Evolutionary conservation across 768 basidiomycete genomes (phyloP).

Genomic region (Panaeolus cyanescens): DNA sequence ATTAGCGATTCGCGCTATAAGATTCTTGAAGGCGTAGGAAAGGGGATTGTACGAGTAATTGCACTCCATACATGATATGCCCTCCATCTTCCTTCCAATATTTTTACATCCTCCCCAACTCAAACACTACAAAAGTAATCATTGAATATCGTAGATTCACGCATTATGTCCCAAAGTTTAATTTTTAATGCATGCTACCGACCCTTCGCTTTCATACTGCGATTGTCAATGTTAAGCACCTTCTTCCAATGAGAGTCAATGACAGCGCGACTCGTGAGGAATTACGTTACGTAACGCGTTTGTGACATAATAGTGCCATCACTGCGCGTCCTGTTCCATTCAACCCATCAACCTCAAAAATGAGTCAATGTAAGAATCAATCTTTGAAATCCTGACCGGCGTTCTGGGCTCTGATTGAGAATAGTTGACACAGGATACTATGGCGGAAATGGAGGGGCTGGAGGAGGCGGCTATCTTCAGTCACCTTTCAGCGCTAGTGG

Average conservation of each 20-base stretch:
- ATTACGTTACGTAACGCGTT: conserved; percentile 22
- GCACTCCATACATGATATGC: conserved; percentile 3
- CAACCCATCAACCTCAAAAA: conserved; percentile 10
- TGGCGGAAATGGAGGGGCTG: conserved; percentile 31
- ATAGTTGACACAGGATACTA: conserved; percentile 39
- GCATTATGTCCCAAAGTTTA: neutral
- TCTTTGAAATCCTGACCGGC: neutral
- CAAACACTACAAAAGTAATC: conserved; percentile 2
- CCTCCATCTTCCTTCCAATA: too few relatives aligned
- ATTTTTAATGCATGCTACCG: neutral
- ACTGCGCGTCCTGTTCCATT: neutral
- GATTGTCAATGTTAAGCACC: too few relatives aligned
- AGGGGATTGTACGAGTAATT: conserved; percentile 59
- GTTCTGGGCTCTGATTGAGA: neutral
- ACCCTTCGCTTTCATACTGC: too few relatives aligned
- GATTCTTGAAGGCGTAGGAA: conserved; percentile 69
- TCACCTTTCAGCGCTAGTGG: conserved; percentile 60
- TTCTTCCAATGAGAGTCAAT: too few relatives aligned
- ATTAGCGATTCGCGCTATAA: conserved; percentile 71
- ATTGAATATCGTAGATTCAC: neutral
- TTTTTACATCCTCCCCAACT: conserved; percentile 8
- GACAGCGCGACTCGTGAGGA: too few relatives aligned
- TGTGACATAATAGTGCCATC: conserved; percentile 19
- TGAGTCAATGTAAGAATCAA: conserved; percentile 34
- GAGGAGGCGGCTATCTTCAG: conserved; percentile 60